Evolutionary conservation across 2,329 filamentous ascomycete species (phyloP).

Genomic region (Thelonectria olida): DNA sequence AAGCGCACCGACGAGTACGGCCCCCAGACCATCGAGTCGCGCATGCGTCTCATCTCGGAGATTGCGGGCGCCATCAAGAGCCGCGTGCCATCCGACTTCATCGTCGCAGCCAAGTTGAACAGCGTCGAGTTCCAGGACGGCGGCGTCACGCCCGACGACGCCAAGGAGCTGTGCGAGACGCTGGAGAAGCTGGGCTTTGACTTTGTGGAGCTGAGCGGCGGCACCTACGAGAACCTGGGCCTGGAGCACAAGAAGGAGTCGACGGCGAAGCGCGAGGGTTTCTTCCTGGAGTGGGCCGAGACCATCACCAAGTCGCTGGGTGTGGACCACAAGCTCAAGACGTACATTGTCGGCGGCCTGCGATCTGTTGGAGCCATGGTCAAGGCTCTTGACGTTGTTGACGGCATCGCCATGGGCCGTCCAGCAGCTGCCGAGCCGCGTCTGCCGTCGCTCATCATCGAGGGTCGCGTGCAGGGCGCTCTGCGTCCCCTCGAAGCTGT

Average conservation of each 20-base stretch:
- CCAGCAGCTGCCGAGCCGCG: constrained; percentile 46
- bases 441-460: constrained; percentile 42
- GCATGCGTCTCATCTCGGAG: constrained; percentile 55
- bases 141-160: constrained; percentile 61
- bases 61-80: constrained; percentile 47
- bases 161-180: constrained; percentile 54
- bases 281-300: constrained; percentile 69
- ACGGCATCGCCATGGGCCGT: constrained; percentile 65
- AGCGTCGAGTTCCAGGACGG: constrained; percentile 63
- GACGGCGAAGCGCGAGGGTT: constrained; percentile 63
- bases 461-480: constrained; percentile 30
- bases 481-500: constrained; percentile 21
- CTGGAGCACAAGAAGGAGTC: constrained; percentile 61
- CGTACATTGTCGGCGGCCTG: constrained; percentile 67
- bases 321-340: constrained; percentile 55
- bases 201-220: constrained; percentile 68
- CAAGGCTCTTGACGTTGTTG: constrained; percentile 62
- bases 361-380: constrained; percentile 65
- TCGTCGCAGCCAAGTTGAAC: constrained; percentile 67
- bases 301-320: constrained; percentile 51
- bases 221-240: constrained; percentile 64
- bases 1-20: constrained; percentile 61
- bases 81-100: constrained; percentile 44
- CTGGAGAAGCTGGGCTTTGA: constrained; percentile 61
- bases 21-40: constrained; percentile 52